Base-by-base conservation (phyloP, 208 protist species). In the Naegleria fowleri region DNA sequence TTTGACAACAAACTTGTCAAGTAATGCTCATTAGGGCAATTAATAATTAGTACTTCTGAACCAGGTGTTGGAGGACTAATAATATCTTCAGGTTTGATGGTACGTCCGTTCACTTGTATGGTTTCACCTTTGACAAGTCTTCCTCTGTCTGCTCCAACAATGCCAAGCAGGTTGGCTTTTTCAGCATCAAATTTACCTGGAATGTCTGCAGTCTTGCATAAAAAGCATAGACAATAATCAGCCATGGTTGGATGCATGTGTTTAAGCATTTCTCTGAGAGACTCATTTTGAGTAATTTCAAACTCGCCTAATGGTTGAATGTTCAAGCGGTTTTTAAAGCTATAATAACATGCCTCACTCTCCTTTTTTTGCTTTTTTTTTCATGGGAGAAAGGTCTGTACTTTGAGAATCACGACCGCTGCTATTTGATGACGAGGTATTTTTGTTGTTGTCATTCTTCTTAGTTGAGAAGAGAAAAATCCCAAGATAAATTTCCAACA, bases 141-240 rank as follows among this genome's bases (percentile, higher is more conserved):
- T n/a, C 67, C 59, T 48, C 39, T 25, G 2, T n/a, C 1, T 25
- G 52, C 51, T 33, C 91, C 91, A 33, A 25, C 4, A 40, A 92
- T 13, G 9, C 91, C 91, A 40, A 85, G 51, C 41, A 39, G 19
- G 5, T 9, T 40, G 5, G 91, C 91, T 22, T 92, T 92, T 25
- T 84, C 48, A 15, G 79, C 58, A 83, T 92, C 90, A 52, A 92
- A 92, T 83, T 89, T 86, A 7, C 91, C 91, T 55, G 79, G 33
- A 36, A 92, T 5, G 0, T 90, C 36, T 25, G 58, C 7, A 16
- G 59, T 84, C 19, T 92, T 22, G 48, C 83, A 88, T 9, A 92
- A 16, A 51, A 33, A 92, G 19, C 55, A 79, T 5, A 91, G 0
- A 22, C 11, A 38, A 43, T 16, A 67, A 13, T 88, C 13, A 6